A percentile compares a stretch with the other conserved stretches of the same genome.
phyloP scores from a whole-genome alignment of 495 filamentous ascomycete species.

The Penicillium diatomitis region DNA sequence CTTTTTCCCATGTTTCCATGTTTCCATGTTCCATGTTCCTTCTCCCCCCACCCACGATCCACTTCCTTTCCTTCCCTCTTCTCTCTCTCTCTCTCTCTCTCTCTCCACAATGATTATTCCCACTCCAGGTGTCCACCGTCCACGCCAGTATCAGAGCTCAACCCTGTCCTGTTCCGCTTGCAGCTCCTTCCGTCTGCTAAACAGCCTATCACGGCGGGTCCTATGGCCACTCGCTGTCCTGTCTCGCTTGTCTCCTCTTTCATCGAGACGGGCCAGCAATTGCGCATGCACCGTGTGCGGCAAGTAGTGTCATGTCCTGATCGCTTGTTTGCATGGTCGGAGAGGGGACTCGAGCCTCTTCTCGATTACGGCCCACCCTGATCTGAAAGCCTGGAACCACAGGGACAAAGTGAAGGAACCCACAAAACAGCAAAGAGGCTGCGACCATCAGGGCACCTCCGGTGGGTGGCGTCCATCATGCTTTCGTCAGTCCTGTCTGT shows the following conservation, averaged over 20 bases:
- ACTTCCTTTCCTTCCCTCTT: not conserved
- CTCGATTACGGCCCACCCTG: too few relatives aligned
- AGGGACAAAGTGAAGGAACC: too few relatives aligned
- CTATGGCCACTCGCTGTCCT: not conserved
- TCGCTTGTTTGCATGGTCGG: too few relatives aligned
- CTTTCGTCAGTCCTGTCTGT: constrained; percentile 1
- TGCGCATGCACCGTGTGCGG: too few relatives aligned
- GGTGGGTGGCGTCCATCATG: constrained; percentile 3
- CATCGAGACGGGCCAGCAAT: not conserved
- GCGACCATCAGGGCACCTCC: too few relatives aligned
- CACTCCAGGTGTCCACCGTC: too few relatives aligned
- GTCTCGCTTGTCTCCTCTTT: not conserved
- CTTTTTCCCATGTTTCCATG: too few relatives aligned
- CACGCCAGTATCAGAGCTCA: not conserved
- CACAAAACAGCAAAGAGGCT: too few relatives aligned
- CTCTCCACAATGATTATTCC: too few relatives aligned
- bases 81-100: not conserved
- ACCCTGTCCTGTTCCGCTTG: constrained; percentile 9
- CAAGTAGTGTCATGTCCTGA: too few relatives aligned
- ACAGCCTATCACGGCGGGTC: not conserved
- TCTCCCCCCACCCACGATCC: not conserved
- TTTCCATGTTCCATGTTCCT: not conserved
- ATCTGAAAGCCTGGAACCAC: too few relatives aligned
- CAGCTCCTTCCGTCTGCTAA: constrained; percentile 1
- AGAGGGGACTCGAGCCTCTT: too few relatives aligned